Base-by-base conservation (phyloP, 1,284 basidiomycete species). In the Trichosporon coremiiforme region DNA sequence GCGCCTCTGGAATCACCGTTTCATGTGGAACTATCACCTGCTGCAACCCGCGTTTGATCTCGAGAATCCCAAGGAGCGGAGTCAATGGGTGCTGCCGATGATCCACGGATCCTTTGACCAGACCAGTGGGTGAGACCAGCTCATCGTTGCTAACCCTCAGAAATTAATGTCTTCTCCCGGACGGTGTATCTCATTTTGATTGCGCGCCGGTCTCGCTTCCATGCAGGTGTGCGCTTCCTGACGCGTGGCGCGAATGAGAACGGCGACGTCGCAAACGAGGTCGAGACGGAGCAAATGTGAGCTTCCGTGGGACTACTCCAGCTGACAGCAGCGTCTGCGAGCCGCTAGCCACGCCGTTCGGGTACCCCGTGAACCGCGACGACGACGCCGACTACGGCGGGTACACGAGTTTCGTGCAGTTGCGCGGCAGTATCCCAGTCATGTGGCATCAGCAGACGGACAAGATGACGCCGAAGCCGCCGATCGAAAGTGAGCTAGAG, bases 211-310 rank as follows among this genome's bases (percentile, higher is more conserved):
- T 98, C 96, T 5, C 88, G 97, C 0, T 94, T 98, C 83, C 98
- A 93, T 83, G 97, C 97, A 12, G 97, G 97, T 22, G 95, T 95
- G 2, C 88, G 97, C 31, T 99, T 97, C 84, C 85, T 98, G 36
- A 98, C 96, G 73, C 88, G 97, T 68, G 97, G 97, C 1, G 93
- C 95, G 22, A 95, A 98, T 77, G 92, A 95, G 75, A 73, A 80
- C 68, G 97, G 97, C 2, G 93, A 98, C 79, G 97, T 99, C 1
- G 97, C 96, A 0, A 99, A 99, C 78, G 97, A 99, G 83, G 97
- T 99, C 2, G 97, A 99, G 83, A 98, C 95, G 0, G 97, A 99
- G 79, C 97, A 99, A 79, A 97, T 99, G 80, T 80, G 35, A 71
- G 80, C 70, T 53, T n/a, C n/a, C n/a, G n/a, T n/a, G n/a, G n/a